Evolutionary conservation across 192 early-diverging fungal species (phyloP).

Genomic region (Pilaira anomala): DNA sequence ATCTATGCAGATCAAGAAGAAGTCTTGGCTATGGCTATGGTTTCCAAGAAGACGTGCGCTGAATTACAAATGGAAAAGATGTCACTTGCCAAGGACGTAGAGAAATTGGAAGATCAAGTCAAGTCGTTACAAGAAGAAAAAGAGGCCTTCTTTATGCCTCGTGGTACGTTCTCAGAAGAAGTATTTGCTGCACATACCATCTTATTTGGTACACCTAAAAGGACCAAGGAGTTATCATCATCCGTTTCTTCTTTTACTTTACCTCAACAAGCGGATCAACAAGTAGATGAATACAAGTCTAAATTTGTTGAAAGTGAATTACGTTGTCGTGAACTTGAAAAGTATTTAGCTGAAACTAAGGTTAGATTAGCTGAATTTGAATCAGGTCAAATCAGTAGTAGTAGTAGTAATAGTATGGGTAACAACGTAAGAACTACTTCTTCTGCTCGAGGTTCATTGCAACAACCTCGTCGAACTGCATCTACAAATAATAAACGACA

Average conservation of each 20-base stretch:
- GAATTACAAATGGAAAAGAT: constrained; percentile 36
- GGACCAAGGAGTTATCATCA: constrained; percentile 19
- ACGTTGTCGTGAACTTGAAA: constrained; percentile 37
- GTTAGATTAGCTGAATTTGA: constrained; percentile 33
- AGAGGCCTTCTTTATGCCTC: constrained; percentile 23
- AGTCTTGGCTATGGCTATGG: constrained; percentile 26
- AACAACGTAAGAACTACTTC: too few species aligned
- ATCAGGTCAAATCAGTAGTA: background rate
- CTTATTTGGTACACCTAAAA: background rate
- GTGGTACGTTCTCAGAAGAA: constrained; percentile 26
- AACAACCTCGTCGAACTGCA: constrained; percentile 12
- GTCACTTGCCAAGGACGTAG: constrained; percentile 22
- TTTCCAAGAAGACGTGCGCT: constrained; percentile 24
- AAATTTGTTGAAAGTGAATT: constrained; percentile 32
- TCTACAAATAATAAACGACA: constrained; percentile 1
- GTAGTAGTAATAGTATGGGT: too few species aligned
- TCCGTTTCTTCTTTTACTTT: too few species aligned
- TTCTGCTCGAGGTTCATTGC: constrained; percentile 22
- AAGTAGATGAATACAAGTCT: constrained; percentile 16
- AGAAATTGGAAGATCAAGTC: constrained; percentile 17
- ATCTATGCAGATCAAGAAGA: constrained; percentile 31
- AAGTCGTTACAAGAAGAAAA: constrained; percentile 30
- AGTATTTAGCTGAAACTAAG: constrained; percentile 37
- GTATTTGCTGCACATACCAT: constrained; percentile 27
- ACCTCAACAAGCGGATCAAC: background rate